Evolutionary conservation across 306 rosid species (phyloP), one percentile per base, ranked within the genome.

Genomic region (Macrotyloma uniflorum): DNA sequence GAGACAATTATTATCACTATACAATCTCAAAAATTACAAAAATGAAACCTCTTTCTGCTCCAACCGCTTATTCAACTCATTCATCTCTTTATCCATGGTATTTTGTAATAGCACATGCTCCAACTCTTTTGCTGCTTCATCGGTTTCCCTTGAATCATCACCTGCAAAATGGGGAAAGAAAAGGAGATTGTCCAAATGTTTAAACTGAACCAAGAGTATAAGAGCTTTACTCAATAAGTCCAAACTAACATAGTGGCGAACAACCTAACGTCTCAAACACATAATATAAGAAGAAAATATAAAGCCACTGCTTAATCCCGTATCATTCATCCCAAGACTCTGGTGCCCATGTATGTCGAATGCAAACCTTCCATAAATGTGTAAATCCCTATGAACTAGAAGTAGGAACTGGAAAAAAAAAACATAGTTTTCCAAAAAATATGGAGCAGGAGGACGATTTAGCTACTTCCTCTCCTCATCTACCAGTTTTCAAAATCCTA

Each of bases 21-120:
- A 72, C 7, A 20, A 67, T 36, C 46, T 61, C 55, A 46, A 32
- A 69, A 67, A 74, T 68, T 67, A 59, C 20, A 72, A 67, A 75
- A 81, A 69, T 54, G 55, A 63, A 69, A 92, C 97, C 97, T 92
- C 97, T 88, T 92, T 92, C 80, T 88, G 93, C 87, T 88, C 94
- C 83, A 92, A 85, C 74, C 87, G 85, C 75, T 87, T 84, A 83
- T 92, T 92, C 51, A 92, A 88, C 79, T 90, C 97, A 49, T 80
- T 85, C 88, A 92, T 81, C 86, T 88, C 94, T 78, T 85, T 81
- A 70, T 90, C 97, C 97, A 92, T 66, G 45, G 90, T 90, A 81
- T 87, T 88, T 62, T 85, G 91, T 81, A 90, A 45, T 42, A 84
- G 49, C 79, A 85, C 89, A 80, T 92, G 97, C 82, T 92, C 97